Percentiles rank a stretch among this genome's conserved stretches.
phyloP scores from a whole-genome alignment of 345 rosid species.

The Dovyalis caffra region DNA sequence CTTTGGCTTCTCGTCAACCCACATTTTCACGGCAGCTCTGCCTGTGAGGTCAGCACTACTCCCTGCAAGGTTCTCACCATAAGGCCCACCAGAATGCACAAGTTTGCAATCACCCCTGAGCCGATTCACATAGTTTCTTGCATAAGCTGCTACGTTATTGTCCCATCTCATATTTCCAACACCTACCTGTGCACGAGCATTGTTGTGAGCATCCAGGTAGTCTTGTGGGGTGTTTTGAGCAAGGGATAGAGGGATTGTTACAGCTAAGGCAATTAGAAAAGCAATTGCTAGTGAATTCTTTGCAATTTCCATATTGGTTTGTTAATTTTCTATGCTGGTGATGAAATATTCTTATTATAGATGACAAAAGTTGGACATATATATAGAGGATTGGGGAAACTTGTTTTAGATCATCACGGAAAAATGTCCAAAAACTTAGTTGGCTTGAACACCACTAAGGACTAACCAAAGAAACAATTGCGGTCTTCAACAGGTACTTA shows the following conservation, averaged over 20 bases:
- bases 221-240: conserved; percentile 19
- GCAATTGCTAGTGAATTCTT: neutral
- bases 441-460: neutral
- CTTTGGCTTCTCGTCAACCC: conserved; percentile 11
- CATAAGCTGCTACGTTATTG: neutral
- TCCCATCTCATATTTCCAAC: conserved; percentile 15
- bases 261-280: neutral
- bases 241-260: neutral
- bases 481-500: neutral
- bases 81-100: conserved; percentile 15
- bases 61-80: conserved; percentile 14
- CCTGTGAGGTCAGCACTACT: conserved; percentile 9
- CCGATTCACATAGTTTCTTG: neutral
- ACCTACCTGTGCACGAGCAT: conserved; percentile 10
- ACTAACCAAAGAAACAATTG: too few relatives aligned
- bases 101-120: neutral
- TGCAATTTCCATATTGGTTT: neutral
- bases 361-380: neutral
- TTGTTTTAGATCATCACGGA: neutral
- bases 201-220: conserved; percentile 16
- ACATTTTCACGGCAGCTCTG: conserved; percentile 8
- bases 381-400: too few relatives aligned
- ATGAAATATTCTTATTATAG: too few relatives aligned
- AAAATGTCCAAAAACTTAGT: too few relatives aligned
- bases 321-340: too few relatives aligned